Evolutionary conservation across 495 filamentous ascomycete species (phyloP).

Genomic region (Xylaria longipes): DNA sequence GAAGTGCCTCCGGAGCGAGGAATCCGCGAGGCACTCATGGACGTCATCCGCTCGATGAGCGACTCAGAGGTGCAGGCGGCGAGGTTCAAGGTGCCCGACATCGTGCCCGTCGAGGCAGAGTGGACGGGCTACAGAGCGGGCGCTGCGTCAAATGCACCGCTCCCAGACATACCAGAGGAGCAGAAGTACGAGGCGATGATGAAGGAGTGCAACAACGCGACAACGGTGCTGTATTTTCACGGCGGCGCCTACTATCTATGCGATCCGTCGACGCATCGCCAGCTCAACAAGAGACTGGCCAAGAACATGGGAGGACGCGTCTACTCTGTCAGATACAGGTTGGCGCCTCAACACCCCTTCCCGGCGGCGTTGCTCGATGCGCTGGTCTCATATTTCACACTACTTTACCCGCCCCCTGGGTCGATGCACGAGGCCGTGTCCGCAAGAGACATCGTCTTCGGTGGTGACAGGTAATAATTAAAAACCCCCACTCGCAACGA

Average conservation of each 20-base stretch:
- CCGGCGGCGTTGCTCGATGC: slow-evolving; percentile 84
- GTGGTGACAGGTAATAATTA: slow-evolving; percentile 67
- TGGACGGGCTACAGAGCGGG: slow-evolving; percentile 79
- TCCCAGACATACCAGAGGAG: slow-evolving; percentile 67
- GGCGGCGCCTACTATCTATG: slow-evolving; percentile 86
- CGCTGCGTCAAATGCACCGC: slow-evolving; percentile 59
- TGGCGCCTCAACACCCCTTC: slow-evolving; percentile 85
- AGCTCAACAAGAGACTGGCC: slow-evolving; percentile 54
- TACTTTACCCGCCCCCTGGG: slow-evolving; percentile 79
- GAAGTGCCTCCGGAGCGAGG: slow-evolving; percentile 57
- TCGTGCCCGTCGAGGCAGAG: slow-evolving; percentile 74
- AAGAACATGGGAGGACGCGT: slow-evolving; percentile 62
- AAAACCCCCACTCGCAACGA: neutral
- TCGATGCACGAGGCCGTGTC: slow-evolving; percentile 74
- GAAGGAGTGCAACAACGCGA: slow-evolving; percentile 68
- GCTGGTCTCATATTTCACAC: slow-evolving; percentile 79
- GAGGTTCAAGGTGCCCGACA: slow-evolving; percentile 59
- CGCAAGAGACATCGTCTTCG: slow-evolving; percentile 74
- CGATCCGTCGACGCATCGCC: slow-evolving; percentile 73
- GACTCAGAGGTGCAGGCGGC: slow-evolving; percentile 45
- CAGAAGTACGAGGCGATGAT: slow-evolving; percentile 76
- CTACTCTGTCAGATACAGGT: slow-evolving; percentile 84
- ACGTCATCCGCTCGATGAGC: slow-evolving; percentile 70
- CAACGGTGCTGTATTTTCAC: slow-evolving; percentile 84
- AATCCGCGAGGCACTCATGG: slow-evolving; percentile 64